A percentile compares a stretch with the other conserved stretches of the same genome.
Conservation (phyloP, 139 green algal genomes). For the Closterium sp. region DNA sequence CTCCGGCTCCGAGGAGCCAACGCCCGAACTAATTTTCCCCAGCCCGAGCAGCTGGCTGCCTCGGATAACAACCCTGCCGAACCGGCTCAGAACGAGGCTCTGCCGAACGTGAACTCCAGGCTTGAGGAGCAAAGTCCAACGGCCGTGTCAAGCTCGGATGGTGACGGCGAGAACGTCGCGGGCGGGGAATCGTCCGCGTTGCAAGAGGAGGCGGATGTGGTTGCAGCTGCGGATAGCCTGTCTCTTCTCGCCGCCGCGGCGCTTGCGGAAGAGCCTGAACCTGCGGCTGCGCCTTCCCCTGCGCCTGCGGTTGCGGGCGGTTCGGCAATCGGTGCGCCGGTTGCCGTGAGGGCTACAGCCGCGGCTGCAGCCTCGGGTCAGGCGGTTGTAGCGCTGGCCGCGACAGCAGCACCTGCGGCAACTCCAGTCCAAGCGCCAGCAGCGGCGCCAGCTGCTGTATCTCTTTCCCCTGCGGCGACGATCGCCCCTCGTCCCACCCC, state of each 20-base stretch:
- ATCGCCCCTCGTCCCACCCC: not conserved
- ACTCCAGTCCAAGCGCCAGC: no score
- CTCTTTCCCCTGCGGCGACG: not conserved
- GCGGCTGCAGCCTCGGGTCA: not conserved
- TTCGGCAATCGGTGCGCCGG: not conserved
- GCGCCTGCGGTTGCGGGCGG: not conserved
- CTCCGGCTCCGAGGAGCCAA: slow-evolving; percentile 62
- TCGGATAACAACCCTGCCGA: not conserved
- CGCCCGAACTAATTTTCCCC: slow-evolving; percentile 68
- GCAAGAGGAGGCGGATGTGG: not conserved
- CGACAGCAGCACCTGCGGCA: not conserved
- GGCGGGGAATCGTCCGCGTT: not conserved
- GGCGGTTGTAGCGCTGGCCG: not conserved
- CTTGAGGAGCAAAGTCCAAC: not conserved
- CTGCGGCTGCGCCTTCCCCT: not conserved
- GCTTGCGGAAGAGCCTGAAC: not conserved
- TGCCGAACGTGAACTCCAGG: not conserved
- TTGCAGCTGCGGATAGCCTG: not conserved
- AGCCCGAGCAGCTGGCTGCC: not conserved
- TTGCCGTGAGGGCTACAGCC: not conserved
- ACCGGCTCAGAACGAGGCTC: not conserved
- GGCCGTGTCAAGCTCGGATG: not conserved
- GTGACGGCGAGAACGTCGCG: not conserved
- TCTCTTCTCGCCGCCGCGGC: not conserved
- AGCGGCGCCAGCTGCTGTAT: not conserved